Percentiles rank a stretch among this genome's conserved stretches.
Evolutionary conservation across 1,139 yeast species (phyloP).

Genomic region (Kodamaea sp.): DNA sequence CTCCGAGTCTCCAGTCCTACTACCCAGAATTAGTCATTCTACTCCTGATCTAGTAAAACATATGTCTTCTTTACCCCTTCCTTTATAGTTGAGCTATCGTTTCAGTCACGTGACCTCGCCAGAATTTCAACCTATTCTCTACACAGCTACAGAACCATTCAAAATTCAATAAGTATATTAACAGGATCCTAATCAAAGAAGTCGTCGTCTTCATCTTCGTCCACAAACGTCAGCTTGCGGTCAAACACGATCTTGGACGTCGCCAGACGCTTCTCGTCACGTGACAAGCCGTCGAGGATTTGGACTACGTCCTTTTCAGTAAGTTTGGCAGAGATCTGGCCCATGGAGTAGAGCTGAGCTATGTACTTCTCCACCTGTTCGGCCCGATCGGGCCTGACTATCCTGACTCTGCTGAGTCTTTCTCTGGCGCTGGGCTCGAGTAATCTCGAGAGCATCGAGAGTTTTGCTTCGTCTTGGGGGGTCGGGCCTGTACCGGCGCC

Average conservation of each 20-base stretch:
- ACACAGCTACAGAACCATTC: too few species aligned
- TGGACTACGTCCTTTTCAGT: slow-evolving; percentile 80
- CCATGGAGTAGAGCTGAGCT: slow-evolving; percentile 71
- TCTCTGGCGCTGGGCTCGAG: slow-evolving; percentile 85
- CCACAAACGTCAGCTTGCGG: slow-evolving; percentile 15
- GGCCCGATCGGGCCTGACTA: slow-evolving; percentile 92
- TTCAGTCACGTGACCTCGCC: too few species aligned
- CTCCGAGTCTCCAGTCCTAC: too few species aligned
- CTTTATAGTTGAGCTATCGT: too few species aligned
- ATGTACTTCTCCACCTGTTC: slow-evolving; percentile 85
- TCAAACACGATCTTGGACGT: slow-evolving; percentile 55
- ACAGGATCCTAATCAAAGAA: slow-evolving; percentile 14
- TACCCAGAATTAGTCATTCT: too few species aligned
- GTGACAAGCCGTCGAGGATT: slow-evolving; percentile 78
- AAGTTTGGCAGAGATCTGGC: slow-evolving; percentile 72
- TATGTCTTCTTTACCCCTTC: too few species aligned
- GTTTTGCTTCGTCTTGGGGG: slow-evolving; percentile 33
- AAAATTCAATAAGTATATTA: not conserved
- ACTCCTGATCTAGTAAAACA: too few species aligned
- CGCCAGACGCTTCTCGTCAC: slow-evolving; percentile 66
- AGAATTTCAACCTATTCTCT: too few species aligned
- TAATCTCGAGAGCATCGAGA: slow-evolving; percentile 60
- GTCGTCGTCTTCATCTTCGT: slow-evolving; percentile 18
- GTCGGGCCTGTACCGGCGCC: slow-evolving; percentile 15
- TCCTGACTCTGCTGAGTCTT: slow-evolving; percentile 78